Conservation (phyloP, 2,329 filamentous ascomycete genomes). For the Epichloe aotearoae region DNA sequence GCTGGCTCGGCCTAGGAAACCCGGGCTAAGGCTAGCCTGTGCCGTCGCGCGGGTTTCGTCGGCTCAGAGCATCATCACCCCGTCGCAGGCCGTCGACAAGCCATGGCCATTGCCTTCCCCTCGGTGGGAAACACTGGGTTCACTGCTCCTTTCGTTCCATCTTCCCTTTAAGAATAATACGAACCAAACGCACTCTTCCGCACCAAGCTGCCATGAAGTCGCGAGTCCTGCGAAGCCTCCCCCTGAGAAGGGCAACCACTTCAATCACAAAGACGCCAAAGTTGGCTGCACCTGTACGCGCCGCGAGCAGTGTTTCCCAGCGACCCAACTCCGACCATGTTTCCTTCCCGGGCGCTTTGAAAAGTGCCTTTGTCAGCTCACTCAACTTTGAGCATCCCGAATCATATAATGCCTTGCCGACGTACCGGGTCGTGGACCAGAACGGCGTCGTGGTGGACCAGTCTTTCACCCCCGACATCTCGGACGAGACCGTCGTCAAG, state of each 20-base stretch:
- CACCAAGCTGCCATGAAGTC: conserved; percentile 18
- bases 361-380: conserved; percentile 76
- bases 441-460: conserved; percentile 73
- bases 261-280: conserved; percentile 11
- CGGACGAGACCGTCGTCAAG: conserved; percentile 46
- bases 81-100: conserved; percentile 5
- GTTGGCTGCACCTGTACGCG: conserved; percentile 17
- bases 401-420: conserved; percentile 64
- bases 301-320: conserved; percentile 39
- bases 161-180: too few relatives aligned
- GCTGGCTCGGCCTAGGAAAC: neutral
- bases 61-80: conserved; percentile 16
- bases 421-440: conserved; percentile 84
- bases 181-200: neutral
- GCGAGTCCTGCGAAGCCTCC: conserved; percentile 17
- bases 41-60: conserved; percentile 17
- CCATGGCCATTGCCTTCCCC: conserved; percentile 1
- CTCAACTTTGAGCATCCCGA: conserved; percentile 68
- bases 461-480: conserved; percentile 53
- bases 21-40: neutral
- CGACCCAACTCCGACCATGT: conserved; percentile 41
- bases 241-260: conserved; percentile 14
- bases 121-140: neutral
- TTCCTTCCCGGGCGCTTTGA: conserved; percentile 87
- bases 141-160: neutral